phyloP scores from a whole-genome alignment of 148 eudicot genomes.

The Simmondsia chinensis region DNA sequence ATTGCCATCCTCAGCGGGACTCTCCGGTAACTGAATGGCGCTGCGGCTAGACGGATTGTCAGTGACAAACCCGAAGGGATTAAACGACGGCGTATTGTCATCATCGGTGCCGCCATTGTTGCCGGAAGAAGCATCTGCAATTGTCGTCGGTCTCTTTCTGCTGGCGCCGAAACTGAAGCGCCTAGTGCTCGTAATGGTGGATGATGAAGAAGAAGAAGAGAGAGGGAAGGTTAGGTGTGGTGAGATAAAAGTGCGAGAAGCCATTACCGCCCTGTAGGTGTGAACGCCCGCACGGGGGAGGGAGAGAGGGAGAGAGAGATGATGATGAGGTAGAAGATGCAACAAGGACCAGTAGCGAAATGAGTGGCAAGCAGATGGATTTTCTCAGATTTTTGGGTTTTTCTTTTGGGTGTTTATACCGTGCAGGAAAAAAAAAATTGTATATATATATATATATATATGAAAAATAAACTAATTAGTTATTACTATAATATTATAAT shows the following conservation, averaged over 20 bases:
- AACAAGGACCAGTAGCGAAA: no score
- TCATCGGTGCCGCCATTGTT: conserved; percentile 16
- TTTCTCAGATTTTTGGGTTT: no score
- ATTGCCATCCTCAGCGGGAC: conserved; percentile 97
- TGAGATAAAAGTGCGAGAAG: conserved; percentile 27
- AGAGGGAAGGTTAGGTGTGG: conserved; percentile 22
- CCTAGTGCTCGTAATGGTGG: conserved; percentile 1
- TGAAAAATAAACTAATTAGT: no score
- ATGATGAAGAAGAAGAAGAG: conserved; percentile 4
- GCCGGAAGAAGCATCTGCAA: conserved; percentile 31
- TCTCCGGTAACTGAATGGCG: conserved; percentile 91
- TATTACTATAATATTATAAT: no score
- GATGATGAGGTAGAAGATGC: conserved; percentile 2
- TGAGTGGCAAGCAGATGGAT: no score
- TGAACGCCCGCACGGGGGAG: no score
- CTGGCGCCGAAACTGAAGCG: no score
- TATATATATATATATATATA: no score
- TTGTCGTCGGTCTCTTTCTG: conserved; percentile 9
- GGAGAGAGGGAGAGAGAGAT: no score
- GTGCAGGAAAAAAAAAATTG: no score
- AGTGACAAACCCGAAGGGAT: conserved; percentile 92
- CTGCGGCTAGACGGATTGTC: conserved; percentile 90
- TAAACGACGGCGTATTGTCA: conserved; percentile 43
- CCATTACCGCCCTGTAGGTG: conserved; percentile 18
- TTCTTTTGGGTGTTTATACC: no score